Evolutionary conservation across 2,329 filamentous ascomycete species (phyloP), one percentile per base, ranked within the genome.

Genomic region (Xenosphaeropsis pyriputrescens): DNA sequence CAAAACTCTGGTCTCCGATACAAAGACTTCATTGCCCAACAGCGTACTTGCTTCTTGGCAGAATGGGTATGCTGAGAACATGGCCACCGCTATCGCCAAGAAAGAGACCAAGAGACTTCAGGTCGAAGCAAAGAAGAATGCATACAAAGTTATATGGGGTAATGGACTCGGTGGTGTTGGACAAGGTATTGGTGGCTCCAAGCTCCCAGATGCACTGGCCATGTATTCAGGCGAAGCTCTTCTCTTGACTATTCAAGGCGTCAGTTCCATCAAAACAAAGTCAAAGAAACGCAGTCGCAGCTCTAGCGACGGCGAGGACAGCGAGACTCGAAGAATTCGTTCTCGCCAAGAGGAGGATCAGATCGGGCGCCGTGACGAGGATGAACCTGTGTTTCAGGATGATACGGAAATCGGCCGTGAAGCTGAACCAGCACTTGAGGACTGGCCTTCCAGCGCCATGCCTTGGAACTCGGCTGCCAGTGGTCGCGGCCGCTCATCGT

Each of bases 381-480:
- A 54, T 32, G 53, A 51, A 7, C 49, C 57, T 2, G 47, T 61
- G 6, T 57, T 57, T 18, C 36, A 14, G 31, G 32, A 34, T n/a
- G 41, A 43, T 2, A 39, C 41, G 44, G 85, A 93, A 54, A 57
- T 84, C 17, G 82, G 78, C 15, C 74, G 84, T 57, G 73, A 83
- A 32, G 79, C 72, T 1, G 70, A 65, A 1, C 67, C 72, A 1
- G 70, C 72, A 6, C 67, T 91, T 38, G 72, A 74, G 4, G 81
- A 93, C 41, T 71, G 78, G 38, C 70, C 71, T 18, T 72, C 72
- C 17, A 72, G 69, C 4, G 60, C 68, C n/a, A 75, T 82, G 66
- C 78, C 78, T 9, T 83, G 78, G 78, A 82, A 82, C 45, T 71
- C 64, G 6, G 64, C 68, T 3, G 74, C 71, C 2, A 50, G 66